Conservation (phyloP, 371 early-diverging fungal genomes). For the Rhizopus sp. region DNA sequence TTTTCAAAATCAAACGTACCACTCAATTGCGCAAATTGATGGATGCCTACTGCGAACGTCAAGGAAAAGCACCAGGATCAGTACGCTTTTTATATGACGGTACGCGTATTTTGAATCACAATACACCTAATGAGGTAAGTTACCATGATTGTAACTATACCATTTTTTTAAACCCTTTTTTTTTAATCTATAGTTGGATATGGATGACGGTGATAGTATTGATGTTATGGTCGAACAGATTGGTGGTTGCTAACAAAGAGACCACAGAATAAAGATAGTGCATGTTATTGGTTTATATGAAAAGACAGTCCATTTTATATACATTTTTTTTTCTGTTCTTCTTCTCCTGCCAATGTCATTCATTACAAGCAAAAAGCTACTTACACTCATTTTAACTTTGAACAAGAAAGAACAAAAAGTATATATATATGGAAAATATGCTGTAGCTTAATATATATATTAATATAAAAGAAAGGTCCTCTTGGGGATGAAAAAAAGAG, state of each 20-base stretch:
- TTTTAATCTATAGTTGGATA: constrained; percentile 69
- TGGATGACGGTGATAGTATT: constrained; percentile 95
- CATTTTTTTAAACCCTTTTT: not conserved
- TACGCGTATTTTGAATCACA: constrained; percentile 67
- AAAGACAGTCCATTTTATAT: not conserved
- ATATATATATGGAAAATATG: not conserved
- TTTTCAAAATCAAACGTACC: constrained; percentile 92
- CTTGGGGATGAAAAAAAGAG: constrained; percentile 77
- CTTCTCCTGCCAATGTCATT: not conserved
- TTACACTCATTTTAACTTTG: constrained; percentile 35
- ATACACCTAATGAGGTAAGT: constrained; percentile 83
- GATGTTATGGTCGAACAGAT: constrained; percentile 93
- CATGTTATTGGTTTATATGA: not conserved
- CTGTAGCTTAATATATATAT: not conserved
- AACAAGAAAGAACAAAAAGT: constrained; percentile 33
- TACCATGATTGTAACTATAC: not conserved
- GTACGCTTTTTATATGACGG: constrained; percentile 92
- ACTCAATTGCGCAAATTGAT: constrained; percentile 90
- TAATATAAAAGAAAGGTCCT: constrained; percentile 42
- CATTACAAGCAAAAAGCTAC: constrained; percentile 28
- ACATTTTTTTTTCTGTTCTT: constrained; percentile 5
- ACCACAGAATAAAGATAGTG: not conserved
- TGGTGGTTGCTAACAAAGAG: constrained; percentile 59
- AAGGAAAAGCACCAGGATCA: constrained; percentile 72
- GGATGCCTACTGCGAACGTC: constrained; percentile 87